Base-by-base conservation (phyloP, 805 yeast genomes). In the Candida caryicola region DNA sequence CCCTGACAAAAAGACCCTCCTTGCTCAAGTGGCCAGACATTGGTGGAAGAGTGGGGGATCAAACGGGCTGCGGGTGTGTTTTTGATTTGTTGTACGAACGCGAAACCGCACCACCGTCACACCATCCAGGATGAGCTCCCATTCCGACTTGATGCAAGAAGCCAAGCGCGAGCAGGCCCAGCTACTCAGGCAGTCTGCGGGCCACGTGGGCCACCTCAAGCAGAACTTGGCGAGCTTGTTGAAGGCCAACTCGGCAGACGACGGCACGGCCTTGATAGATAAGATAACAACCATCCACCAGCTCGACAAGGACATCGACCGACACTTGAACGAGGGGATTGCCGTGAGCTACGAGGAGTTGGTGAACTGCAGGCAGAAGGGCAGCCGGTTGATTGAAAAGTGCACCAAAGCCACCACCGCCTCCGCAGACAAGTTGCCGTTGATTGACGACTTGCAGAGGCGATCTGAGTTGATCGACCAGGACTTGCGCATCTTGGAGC, bases 401-500 rank as follows among this genome's bases (percentile, higher is more conserved):
- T 46, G 47, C 21, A 19, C 13, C 17, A 16, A 15, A 26, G 33
- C 15, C 14, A 12, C 5, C 21, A 12, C 13, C 14, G 4, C 29
- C 4, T 13, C 8, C 13, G 21, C 17, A 10, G 13, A 13, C 13
- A 14, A 23, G 4, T 6, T n/a, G 10, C 17, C 39, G 3, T 17
- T 39, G 3, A 32, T 44, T 4, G 44, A 42, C 25, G 33, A 21
- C 35, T 36, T 31, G 34, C 49, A 55, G 42, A 41, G 40, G 30
- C 69, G 77, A 47, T 79, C 87, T 0, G 96, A 88, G 54, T 44
- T 73, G 12, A 52, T 85, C 2, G 95, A 88, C 57, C 84, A 82
- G 46, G 80, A 81, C 35, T 60, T 89, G 14, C 61, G 95, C 33
- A 78, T 85, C 1, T 57, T 88, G 31, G 96, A 88, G 53, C 60